Conservation (phyloP, 805 yeast genomes). For the Saturnispora quitensis region DNA sequence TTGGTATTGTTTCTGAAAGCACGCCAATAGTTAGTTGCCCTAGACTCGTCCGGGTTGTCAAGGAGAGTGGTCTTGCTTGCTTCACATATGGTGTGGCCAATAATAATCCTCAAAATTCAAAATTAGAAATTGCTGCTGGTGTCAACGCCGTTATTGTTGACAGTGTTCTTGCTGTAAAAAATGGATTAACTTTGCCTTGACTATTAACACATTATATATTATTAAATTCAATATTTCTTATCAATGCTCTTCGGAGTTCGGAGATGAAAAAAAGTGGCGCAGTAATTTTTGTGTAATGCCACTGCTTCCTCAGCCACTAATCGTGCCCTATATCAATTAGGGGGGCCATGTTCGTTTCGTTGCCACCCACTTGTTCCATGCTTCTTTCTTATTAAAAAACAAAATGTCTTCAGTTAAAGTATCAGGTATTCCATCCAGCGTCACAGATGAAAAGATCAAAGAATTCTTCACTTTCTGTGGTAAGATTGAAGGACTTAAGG, state of each 20-base stretch:
- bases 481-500: slow-evolving; percentile 31
- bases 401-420: slow-evolving; percentile 39
- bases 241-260: slow-evolving; percentile 1
- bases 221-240: background rate
- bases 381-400: background rate
- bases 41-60: slow-evolving; percentile 81
- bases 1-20: slow-evolving; percentile 89
- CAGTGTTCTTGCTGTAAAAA: slow-evolving; percentile 85
- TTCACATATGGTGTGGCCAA: slow-evolving; percentile 84
- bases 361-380: background rate
- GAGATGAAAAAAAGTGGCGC: background rate
- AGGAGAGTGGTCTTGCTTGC: slow-evolving; percentile 83
- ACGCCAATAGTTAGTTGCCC: slow-evolving; percentile 84
- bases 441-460: slow-evolving; percentile 41
- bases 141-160: slow-evolving; percentile 99
- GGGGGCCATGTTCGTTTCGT: background rate
- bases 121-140: slow-evolving; percentile 83
- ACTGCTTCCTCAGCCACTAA: background rate
- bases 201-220: background rate
- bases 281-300: no score
- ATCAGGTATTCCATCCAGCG: slow-evolving; percentile 43
- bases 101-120: slow-evolving; percentile 76
- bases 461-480: slow-evolving; percentile 78
- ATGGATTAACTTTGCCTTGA: slow-evolving; percentile 42
- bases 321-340: background rate